These are phyloP conservation scores for Didymosphaeria variabile DNA, from an alignment of 2,329 filamentous ascomycete genomes.

Conservation along the genomic window DNA sequence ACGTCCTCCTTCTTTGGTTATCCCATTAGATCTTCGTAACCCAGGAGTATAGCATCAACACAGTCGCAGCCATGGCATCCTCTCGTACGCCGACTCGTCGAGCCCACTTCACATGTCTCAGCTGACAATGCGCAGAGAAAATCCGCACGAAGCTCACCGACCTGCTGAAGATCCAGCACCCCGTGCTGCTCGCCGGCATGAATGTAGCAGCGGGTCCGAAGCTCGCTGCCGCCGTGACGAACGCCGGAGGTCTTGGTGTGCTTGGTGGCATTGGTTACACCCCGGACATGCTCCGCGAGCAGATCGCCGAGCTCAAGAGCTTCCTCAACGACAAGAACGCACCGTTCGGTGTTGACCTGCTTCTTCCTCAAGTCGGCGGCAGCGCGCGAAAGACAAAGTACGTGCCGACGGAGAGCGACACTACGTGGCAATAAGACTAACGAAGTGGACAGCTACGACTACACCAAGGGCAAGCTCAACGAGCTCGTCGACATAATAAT, in stretches of 20 bases:
- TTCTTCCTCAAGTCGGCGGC: constrained; percentile 94
- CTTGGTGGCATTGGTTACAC: constrained; percentile 96
- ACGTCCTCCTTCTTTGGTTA: constrained; percentile 5
- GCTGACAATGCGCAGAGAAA: constrained; percentile 68
- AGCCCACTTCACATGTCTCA: constrained; percentile 28
- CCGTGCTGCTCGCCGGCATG: constrained; percentile 95
- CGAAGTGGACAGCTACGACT: constrained; percentile 79
- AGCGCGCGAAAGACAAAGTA: constrained; percentile 94
- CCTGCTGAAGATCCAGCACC: constrained; percentile 97
- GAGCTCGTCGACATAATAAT: constrained; percentile 93
- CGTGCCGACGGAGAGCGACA: constrained; percentile 19
- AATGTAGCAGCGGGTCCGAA: constrained; percentile 97
- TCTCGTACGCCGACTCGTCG: constrained; percentile 69
- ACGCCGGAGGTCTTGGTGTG: constrained; percentile 95
- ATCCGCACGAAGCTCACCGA: constrained; percentile 93
- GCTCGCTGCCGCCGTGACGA: constrained; percentile 95
- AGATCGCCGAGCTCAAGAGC: constrained; percentile 93
- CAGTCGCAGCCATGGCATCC: constrained; percentile 70
- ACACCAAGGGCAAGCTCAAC: constrained; percentile 98
- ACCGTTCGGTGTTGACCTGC: constrained; percentile 92
- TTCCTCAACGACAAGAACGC: constrained; percentile 89
- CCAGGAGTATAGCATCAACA: constrained; percentile 13
- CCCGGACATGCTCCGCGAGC: constrained; percentile 94
- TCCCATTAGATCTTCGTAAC: constrained; percentile 5
- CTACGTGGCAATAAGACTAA: constrained; percentile 6